phyloP scores from a whole-genome alignment of 2,329 filamentous ascomycete genomes.

The Colletotrichum cuscutae region DNA sequence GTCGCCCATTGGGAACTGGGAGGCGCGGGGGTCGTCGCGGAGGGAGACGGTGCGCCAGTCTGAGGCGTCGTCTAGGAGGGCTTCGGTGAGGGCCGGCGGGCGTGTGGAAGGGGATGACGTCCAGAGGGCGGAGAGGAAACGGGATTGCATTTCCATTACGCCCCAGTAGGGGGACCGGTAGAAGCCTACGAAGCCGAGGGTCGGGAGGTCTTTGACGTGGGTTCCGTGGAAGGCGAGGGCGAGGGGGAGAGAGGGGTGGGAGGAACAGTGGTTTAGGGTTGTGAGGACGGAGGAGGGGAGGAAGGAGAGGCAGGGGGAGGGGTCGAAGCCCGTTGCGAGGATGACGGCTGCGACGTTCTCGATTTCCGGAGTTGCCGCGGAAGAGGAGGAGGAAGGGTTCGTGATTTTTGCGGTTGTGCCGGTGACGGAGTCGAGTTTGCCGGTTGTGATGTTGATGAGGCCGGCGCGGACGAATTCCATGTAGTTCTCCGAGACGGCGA shows the following conservation, averaged over 20 bases:
- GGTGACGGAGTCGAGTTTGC: conserved; percentile 53
- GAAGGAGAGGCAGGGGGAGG: conserved; percentile 71
- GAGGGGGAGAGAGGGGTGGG: conserved; percentile 67
- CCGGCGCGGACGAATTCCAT: conserved; percentile 77
- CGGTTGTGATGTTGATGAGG: conserved; percentile 62
- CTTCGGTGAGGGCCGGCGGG: conserved; percentile 44
- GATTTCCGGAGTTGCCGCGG: conserved; percentile 43
- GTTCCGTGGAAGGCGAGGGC: conserved; percentile 76
- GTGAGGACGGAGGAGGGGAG: conserved; percentile 66
- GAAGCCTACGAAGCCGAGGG: conserved; percentile 83
- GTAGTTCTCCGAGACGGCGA: conserved; percentile 79
- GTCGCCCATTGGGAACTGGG: conserved; percentile 86
- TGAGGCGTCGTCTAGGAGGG: conserved; percentile 56
- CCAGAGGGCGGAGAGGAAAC: conserved; percentile 74
- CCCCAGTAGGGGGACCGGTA: conserved; percentile 89
- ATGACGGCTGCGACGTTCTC: conserved; percentile 73
- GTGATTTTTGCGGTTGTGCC: conserved; percentile 49
- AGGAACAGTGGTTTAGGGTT: conserved; percentile 66
- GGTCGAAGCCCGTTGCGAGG: conserved; percentile 80
- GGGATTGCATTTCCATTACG: conserved; percentile 87
- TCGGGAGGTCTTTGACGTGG: conserved; percentile 67
- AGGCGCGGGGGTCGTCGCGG: conserved; percentile 61
- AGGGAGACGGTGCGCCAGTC: conserved; percentile 60
- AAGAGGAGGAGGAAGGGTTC: conserved; percentile 37
- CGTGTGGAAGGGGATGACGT: conserved; percentile 41